Conservation (phyloP, 2,329 filamentous ascomycete genomes). For the Arthrobotrys iridis region DNA sequence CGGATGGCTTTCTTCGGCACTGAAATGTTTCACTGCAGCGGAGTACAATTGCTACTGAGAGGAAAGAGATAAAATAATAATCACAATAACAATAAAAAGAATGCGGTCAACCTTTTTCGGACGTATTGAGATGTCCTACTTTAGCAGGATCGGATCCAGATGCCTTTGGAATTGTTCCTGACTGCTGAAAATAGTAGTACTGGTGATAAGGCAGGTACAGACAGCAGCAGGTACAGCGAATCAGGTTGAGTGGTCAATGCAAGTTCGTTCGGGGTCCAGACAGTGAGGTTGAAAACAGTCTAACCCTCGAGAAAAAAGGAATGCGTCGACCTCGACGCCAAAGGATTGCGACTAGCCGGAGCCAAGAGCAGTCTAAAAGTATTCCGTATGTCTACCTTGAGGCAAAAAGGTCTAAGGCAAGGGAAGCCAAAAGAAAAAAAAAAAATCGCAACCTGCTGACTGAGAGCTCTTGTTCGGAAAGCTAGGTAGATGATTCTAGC, state of each 20-base stretch:
- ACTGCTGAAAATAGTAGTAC: conserved; percentile 54
- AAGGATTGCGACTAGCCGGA: conserved; percentile 51
- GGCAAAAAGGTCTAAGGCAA: conserved; percentile 50
- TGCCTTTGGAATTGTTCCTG: conserved; percentile 50
- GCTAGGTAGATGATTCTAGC: conserved; percentile 20
- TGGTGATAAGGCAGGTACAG: conserved; percentile 55
- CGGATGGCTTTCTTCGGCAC: conserved; percentile 37
- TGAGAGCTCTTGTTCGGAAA: conserved; percentile 37
- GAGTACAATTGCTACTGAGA: conserved; percentile 36
- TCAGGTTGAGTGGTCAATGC: conserved; percentile 46
- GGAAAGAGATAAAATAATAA: no score
- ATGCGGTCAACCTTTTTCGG: conserved; percentile 27
- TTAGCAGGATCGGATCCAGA: conserved; percentile 53
- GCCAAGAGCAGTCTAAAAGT: conserved; percentile 36
- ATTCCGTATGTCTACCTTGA: conserved; percentile 25
- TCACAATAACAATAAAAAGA: no score
- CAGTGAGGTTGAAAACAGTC: conserved; percentile 47
- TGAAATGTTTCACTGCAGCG: conserved; percentile 49
- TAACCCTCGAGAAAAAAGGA: conserved; percentile 42
- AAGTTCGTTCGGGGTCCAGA: conserved; percentile 49
- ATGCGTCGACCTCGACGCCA: conserved; percentile 37
- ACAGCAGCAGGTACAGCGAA: conserved; percentile 55
- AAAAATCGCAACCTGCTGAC: conserved; percentile 18
- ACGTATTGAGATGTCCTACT: conserved; percentile 54
- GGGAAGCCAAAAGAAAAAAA: not conserved